Conservation (phyloP, 306 rosid species). For the Aeschynomene evenia region DNA sequence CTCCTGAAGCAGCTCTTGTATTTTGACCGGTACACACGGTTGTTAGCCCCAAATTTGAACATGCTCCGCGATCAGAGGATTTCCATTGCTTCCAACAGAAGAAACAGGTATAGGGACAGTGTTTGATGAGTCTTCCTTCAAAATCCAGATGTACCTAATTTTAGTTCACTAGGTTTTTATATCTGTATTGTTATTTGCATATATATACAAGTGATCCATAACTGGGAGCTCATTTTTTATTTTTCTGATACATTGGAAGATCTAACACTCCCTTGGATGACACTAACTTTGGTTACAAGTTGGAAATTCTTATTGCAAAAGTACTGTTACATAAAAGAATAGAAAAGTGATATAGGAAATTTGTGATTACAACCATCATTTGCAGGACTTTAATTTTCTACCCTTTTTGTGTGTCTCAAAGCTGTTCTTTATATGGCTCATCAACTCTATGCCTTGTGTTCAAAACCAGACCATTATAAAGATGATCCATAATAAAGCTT, state of each 20-base stretch:
- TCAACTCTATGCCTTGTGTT: too few relatives aligned
- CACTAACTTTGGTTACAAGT: not conserved
- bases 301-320: too few relatives aligned
- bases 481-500: too few relatives aligned
- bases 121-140: conserved; percentile 29
- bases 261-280: not conserved
- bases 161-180: conserved; percentile 24
- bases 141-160: conserved; percentile 16
- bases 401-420: too few relatives aligned
- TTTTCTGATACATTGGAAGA: conserved; percentile 1
- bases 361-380: too few relatives aligned
- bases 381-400: too few relatives aligned
- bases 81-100: conserved; percentile 66
- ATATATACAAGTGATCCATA: conserved; percentile 25
- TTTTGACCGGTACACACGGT: conserved; percentile 88
- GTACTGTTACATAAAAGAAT: too few relatives aligned
- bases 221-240: conserved; percentile 4
- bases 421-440: too few relatives aligned
- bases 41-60: conserved; percentile 87
- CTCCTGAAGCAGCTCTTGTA: conserved; percentile 95
- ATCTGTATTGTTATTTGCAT: conserved; percentile 10
- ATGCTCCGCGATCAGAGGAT: conserved; percentile 97
- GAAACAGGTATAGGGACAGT: conserved; percentile 49
- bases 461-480: too few relatives aligned
- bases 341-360: too few relatives aligned